Conservation (phyloP, 1,139 yeast species). For the Suhomyces bribrorum region DNA sequence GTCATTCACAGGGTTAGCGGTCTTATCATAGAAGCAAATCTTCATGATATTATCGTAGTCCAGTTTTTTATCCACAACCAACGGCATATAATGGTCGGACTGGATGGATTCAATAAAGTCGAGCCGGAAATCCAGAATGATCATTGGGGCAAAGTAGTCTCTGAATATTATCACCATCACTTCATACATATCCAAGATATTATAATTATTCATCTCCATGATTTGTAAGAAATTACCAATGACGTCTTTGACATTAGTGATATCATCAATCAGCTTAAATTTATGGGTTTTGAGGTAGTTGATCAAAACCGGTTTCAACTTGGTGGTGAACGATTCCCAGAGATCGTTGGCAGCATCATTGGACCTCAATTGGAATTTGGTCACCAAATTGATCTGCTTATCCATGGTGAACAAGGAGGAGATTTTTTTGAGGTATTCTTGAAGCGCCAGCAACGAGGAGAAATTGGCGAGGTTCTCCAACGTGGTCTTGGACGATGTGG, state of each 20-base stretch:
- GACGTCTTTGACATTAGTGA: conserved; percentile 48
- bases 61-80: conserved; percentile 59
- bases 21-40: conserved; percentile 70
- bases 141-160: conserved; percentile 56
- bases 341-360: conserved; percentile 67
- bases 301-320: conserved; percentile 56
- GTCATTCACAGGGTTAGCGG: conserved; percentile 42
- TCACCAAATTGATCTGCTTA: conserved; percentile 58
- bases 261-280: conserved; percentile 31
- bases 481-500: conserved; percentile 17
- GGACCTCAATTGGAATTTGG: conserved; percentile 55
- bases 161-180: conserved; percentile 61
- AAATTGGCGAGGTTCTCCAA: conserved; percentile 21
- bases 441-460: conserved; percentile 37
- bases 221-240: conserved; percentile 76
- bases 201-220: conserved; percentile 70
- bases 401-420: conserved; percentile 81
- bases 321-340: conserved; percentile 70
- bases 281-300: conserved; percentile 35
- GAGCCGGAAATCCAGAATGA: conserved; percentile 56
- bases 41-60: conserved; percentile 64
- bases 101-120: conserved; percentile 66
- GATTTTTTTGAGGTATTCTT: conserved; percentile 60
- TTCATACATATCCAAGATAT: conserved; percentile 61
- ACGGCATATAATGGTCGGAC: conserved; percentile 88